phyloP scores from a whole-genome alignment of 495 filamentous ascomycete genomes.

The Penicillium lividum region DNA sequence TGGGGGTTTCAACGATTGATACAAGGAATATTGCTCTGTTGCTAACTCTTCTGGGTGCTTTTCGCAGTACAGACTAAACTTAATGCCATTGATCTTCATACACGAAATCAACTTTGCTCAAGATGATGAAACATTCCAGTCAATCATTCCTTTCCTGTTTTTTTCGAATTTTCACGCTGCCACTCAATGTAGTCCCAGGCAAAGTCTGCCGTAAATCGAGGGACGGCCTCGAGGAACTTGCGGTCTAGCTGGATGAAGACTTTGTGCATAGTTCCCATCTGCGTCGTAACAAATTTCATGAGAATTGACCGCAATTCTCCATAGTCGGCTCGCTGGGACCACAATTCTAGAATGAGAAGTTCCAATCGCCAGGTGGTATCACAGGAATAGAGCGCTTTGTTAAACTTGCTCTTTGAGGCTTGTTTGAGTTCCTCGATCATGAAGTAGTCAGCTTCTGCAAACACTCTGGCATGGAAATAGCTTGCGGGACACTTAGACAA shows the following conservation, averaged over 20 bases:
- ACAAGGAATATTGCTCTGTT: too few relatives aligned
- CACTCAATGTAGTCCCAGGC: background rate
- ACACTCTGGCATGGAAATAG: background rate
- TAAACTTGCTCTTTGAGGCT: background rate
- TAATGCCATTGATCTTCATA: too few relatives aligned
- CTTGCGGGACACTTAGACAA: background rate
- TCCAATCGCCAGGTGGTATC: background rate
- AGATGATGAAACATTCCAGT: too few relatives aligned
- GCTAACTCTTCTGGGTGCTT: too few relatives aligned
- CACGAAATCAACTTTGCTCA: too few relatives aligned
- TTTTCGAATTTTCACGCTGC: background rate
- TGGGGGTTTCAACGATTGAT: too few relatives aligned
- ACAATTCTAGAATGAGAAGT: background rate
- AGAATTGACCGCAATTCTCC: background rate
- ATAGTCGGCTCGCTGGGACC: background rate
- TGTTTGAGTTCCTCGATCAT: background rate
- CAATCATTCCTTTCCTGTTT: too few relatives aligned
- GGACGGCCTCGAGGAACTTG: background rate
- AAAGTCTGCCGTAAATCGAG: background rate
- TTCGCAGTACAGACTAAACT: too few relatives aligned
- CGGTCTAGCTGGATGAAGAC: background rate
- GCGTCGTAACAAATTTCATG: background rate
- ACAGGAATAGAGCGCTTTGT: background rate
- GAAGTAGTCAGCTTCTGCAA: background rate
- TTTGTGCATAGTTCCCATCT: background rate